Base-by-base conservation (phyloP, 176 grass and related monocot genomes). In the Rhynchospora breviuscula region DNA sequence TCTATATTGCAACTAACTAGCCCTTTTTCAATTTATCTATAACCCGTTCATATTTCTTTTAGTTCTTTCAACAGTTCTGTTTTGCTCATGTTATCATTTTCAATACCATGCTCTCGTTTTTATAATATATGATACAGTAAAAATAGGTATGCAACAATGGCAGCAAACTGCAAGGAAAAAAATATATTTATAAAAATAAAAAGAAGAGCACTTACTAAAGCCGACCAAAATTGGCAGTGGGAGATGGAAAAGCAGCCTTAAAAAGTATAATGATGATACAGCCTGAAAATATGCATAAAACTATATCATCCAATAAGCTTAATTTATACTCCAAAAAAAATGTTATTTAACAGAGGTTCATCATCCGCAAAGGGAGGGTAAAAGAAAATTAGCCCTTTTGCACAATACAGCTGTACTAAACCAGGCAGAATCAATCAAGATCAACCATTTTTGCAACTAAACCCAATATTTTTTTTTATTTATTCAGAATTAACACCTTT, bases 161-260 rank as follows among this genome's bases (percentile, higher is more conserved):
- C 59, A 23, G 19, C 8, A 10, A 62, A 62, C 40, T 45, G 46
- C 43, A 60, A 45, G 68, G 78, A 13, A 46, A 56, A 10, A 15
- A 71, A 58, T 11, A 70, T 44, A 51, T 8, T 31, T 49, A 13
- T 10, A 44, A 54, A 58, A 65, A 78, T 46, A 78, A 47, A 62
- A 85, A 2, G 63, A 81, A 63, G 61, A 87, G 47, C 14, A 31
- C 89, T 88, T 92, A 99, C 96, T 89, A 71, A 95, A 8, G 82
- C 89, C 91, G 8, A 90, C 73, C 80, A 99, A 63, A 62, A 80
- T 19, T 74, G 86, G 82, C 51, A 91, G 78, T 78, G 94, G 85
- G 81, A 99, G 85, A 86, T 49, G 56, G 35, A 95, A 80, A 80
- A 95, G 81, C 68, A 95, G 48, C 88, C 93, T 95, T 51, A 93